phyloP scores from a whole-genome alignment of 495 filamentous ascomycete genomes.

The Xylaria grammica region DNA sequence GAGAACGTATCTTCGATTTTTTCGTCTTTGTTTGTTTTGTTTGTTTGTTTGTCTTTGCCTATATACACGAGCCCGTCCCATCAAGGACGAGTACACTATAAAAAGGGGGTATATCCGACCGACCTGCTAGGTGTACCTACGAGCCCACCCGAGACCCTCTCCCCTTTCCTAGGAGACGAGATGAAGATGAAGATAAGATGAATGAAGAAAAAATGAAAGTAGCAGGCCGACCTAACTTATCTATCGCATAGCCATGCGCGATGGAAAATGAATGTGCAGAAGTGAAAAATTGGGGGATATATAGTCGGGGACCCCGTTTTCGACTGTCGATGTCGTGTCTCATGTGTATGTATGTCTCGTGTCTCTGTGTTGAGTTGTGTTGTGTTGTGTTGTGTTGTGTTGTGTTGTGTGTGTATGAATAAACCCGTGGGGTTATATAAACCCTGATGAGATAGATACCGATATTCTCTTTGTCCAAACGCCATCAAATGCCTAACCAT shows the following conservation, averaged over 20 bases:
- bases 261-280: conserved; percentile 21
- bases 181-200: too few relatives aligned
- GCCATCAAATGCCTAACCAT: conserved; percentile 14
- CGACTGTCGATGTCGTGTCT: neutral
- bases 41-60: conserved; percentile 9
- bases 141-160: neutral
- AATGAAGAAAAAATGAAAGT: conserved; percentile 9
- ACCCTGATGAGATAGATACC: neutral
- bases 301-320: neutral
- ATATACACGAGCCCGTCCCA: conserved; percentile 4
- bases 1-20: too few relatives aligned
- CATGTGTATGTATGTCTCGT: neutral
- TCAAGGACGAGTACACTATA: neutral
- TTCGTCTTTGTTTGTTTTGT: too few relatives aligned
- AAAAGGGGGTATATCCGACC: conserved; percentile 31
- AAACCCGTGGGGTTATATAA: neutral
- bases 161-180: too few relatives aligned
- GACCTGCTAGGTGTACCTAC: conserved; percentile 11
- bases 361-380: too few relatives aligned
- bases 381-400: neutral
- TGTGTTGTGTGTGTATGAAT: neutral
- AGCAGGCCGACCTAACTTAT: conserved; percentile 12
- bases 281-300: conserved; percentile 3
- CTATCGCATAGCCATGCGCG: conserved; percentile 21
- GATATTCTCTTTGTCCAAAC: conserved; percentile 17